Base-by-base conservation (phyloP, 2,329 filamentous ascomycete genomes). In the Aspergillus fijiensis region DNA sequence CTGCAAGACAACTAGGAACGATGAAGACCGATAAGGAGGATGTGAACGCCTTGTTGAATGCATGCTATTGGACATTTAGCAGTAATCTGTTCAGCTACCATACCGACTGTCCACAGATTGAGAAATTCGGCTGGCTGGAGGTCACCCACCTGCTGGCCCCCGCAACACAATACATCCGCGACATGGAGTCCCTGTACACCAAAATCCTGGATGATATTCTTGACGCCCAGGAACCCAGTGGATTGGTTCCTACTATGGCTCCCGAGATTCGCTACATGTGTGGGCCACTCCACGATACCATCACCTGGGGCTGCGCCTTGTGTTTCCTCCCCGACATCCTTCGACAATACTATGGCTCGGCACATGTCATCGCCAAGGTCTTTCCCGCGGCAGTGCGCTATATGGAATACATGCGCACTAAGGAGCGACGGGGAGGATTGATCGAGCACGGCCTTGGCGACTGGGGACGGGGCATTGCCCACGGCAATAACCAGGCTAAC, bases 41-140 rank as follows among this genome's bases (percentile, higher is more conserved):
- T 21, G 60, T 65, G n/a, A 69, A 69, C 29, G 31, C 58, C 2
- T 53, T 69, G 5, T 55, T 69, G 10, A 78, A 77, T 23, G 78
- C 78, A 39, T 78, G 76, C 48, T 76, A 80, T 59, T 81, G 79
- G 78, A 76, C 77, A 1, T 80, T 80, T 51, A 72, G 70, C 45
- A 74, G 71, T 50, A 79, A 79, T 61, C 68, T 79, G 16, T 79
- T 79, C 62, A 79, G 76, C 57, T 81, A 81, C 65, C 80, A 81
- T 60, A 81, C 80, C 2, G 79, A 82, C 63, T 80, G 78, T 58
- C 77, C 77, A 5, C 77, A 79, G 61, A 78, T 80, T 35, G 77
- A 81, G 63, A 81, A 82, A 60, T 81, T 81, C 48, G 79, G 77
- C 0, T 81, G 80, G 79, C 73, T 81, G 0, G 80, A 82, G 65